These are phyloP conservation scores for Limnomonas spitsbergensis DNA, from an alignment of 139 green algal genomes.

Conservation along the genomic window DNA sequence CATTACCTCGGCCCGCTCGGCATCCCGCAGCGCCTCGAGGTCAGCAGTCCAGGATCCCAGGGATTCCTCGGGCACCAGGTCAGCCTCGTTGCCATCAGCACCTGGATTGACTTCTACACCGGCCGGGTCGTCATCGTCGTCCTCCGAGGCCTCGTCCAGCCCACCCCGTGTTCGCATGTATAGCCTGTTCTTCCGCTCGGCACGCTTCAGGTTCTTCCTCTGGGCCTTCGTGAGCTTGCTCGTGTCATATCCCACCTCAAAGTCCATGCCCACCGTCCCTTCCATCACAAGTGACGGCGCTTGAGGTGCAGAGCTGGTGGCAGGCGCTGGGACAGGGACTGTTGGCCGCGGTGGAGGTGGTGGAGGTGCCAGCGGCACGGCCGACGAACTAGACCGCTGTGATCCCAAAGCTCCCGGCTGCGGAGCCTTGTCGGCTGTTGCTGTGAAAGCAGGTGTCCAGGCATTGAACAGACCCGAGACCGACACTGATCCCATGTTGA, in stretches of 20 bases:
- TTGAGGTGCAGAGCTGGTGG: too few relatives aligned
- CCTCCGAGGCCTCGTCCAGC: background rate
- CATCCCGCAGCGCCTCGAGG: background rate
- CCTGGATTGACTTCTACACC: too few relatives aligned
- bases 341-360: background rate
- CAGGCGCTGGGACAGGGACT: background rate
- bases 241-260: constrained; percentile 8
- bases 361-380: background rate
- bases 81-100: background rate
- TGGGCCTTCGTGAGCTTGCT: constrained; percentile 61
- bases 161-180: background rate
- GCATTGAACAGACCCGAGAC: background rate
- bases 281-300: too few relatives aligned
- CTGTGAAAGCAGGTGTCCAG: background rate
- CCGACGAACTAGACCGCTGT: too few relatives aligned
- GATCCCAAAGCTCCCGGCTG: too few relatives aligned
- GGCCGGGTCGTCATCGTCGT: constrained; percentile 1
- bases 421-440: background rate
- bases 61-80: background rate
- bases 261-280: constrained; percentile 17
- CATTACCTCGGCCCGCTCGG: constrained; percentile 24
- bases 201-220: constrained; percentile 67
- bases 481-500: background rate
- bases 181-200: constrained; percentile 59
- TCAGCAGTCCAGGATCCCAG: background rate